phyloP scores from a whole-genome alignment of 208 protist genomes.

The Leishmania mexicana region DNA sequence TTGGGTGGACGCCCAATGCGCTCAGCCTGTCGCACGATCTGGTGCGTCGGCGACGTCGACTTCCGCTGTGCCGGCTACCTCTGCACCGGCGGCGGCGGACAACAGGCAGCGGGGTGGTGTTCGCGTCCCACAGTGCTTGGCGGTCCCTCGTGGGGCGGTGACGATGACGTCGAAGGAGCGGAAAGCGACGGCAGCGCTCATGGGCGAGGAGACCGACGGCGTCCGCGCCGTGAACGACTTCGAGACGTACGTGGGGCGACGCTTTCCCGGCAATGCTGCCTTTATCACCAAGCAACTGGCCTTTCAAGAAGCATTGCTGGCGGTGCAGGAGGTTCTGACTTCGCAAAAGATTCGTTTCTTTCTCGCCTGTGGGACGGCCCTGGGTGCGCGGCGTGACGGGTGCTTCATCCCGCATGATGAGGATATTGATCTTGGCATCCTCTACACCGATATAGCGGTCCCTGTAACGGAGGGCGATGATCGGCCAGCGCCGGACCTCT shows the following conservation, averaged over 20 bases:
- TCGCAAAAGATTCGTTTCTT: constrained; percentile 59
- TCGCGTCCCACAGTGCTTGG: constrained; percentile 13
- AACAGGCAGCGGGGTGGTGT: neutral
- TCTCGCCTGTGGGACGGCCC: constrained; percentile 81
- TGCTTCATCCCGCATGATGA: constrained; percentile 88
- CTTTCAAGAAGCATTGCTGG: constrained; percentile 74
- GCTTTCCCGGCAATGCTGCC: neutral
- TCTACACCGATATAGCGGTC: constrained; percentile 45
- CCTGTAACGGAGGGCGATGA: neutral
- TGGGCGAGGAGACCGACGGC: neutral
- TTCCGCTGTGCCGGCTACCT: neutral
- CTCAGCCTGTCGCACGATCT: neutral
- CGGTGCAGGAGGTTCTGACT: constrained; percentile 39
- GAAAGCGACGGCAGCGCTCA: neutral
- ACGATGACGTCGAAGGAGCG: neutral
- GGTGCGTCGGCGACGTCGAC: neutral
- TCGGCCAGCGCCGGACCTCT: neutral
- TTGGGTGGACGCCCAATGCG: constrained; percentile 20
- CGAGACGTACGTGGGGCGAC: constrained; percentile 11
- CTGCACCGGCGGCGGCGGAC: neutral
- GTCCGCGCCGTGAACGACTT: constrained; percentile 11
- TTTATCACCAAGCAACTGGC: constrained; percentile 45
- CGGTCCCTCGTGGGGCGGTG: neutral
- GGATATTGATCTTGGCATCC: constrained; percentile 88
- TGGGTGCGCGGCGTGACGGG: constrained; percentile 77